Conservation (phyloP, 23 red algal species). For the Cyanidiococcus yangmingshanensis region DNA sequence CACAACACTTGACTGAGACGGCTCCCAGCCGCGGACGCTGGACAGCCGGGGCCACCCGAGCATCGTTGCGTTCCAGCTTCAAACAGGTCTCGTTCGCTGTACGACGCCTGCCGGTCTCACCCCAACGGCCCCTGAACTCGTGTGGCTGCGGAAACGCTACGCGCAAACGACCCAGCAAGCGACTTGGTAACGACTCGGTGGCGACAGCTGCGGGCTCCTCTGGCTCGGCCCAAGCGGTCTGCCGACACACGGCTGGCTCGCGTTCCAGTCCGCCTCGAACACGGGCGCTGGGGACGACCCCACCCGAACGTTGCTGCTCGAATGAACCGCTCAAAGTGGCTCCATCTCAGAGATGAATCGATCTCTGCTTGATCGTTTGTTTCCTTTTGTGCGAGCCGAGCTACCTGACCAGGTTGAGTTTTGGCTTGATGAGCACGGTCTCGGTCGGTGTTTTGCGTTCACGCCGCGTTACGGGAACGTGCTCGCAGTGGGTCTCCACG, state of each 20-base stretch:
- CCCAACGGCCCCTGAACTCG: no score
- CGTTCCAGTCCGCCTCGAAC: not conserved
- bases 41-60: no score
- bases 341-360: slow-evolving; percentile 4
- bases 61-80: no score
- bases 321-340: no score
- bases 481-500: not conserved
- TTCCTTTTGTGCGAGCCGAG: slow-evolving; percentile 3
- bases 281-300: not conserved
- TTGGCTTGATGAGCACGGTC: not conserved
- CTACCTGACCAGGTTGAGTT: not conserved
- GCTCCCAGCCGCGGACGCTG: no score
- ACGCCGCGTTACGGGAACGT: not conserved
- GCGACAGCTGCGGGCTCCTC: not conserved
- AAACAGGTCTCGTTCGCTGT: no score
- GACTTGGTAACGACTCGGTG: not conserved
- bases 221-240: not conserved
- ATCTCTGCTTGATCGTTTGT: not conserved
- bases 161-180: no score
- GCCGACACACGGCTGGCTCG: not conserved
- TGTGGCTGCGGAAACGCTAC: no score
- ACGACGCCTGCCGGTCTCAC: no score
- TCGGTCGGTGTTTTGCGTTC: not conserved
- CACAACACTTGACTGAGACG: no score
- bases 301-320: not conserved